Percentiles rank a stretch among this genome's conserved stretches.
These are phyloP conservation scores for Taxawa tesnikishii DNA, from an alignment of 2,329 filamentous ascomycete species.

Conservation along the genomic window DNA sequence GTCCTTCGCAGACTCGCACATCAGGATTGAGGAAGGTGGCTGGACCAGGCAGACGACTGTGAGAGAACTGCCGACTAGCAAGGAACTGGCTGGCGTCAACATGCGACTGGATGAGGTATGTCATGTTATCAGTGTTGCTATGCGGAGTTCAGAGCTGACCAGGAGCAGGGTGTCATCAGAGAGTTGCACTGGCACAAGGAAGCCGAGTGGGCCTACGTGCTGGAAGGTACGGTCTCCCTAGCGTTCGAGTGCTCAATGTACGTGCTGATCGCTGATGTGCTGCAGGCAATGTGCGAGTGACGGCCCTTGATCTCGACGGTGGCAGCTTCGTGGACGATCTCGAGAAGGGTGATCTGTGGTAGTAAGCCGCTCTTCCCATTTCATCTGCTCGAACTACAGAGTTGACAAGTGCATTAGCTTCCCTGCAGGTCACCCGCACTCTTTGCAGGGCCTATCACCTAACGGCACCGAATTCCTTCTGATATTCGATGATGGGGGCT, in stretches of 20 bases:
- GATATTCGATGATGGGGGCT: constrained; percentile 48
- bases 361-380: too few species aligned
- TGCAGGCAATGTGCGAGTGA: constrained; percentile 53
- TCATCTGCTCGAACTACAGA: too few species aligned
- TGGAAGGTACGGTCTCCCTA: background rate
- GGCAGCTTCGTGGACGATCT: constrained; percentile 68
- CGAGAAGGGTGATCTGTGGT: constrained; percentile 62
- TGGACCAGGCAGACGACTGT: constrained; percentile 66
- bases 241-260: too few species aligned
- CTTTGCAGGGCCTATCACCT: constrained; percentile 63
- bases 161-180: constrained; percentile 57
- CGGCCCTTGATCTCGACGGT: constrained; percentile 62
- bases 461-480: constrained; percentile 53
- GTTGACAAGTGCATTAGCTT: too few species aligned
- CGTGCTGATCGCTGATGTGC: too few species aligned
- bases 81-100: constrained; percentile 65
- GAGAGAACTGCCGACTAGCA: constrained; percentile 50
- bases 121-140: too few species aligned
- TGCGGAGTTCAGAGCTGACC: too few species aligned
- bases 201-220: constrained; percentile 50
- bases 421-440: constrained; percentile 65
- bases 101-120: constrained; percentile 63
- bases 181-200: constrained; percentile 75
- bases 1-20: constrained; percentile 37
- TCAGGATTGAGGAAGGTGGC: constrained; percentile 52